Percentiles rank a stretch among this genome's conserved stretches.
Evolutionary conservation across 129 eudicot genomes (phyloP).

Genomic region (Flaveria ramosissima): DNA sequence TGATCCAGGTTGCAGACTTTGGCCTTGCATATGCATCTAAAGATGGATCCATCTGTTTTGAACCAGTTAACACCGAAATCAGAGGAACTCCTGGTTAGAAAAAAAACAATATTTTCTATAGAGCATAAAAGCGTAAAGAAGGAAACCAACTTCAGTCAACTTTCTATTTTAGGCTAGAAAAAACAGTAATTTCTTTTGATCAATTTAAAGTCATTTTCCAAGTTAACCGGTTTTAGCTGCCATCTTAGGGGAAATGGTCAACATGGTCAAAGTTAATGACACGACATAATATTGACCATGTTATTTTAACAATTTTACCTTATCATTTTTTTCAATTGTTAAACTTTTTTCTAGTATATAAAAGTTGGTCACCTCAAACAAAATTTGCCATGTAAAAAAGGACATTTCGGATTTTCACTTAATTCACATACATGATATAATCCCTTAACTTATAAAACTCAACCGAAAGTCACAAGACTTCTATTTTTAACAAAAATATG

Average conservation of each 20-base stretch:
- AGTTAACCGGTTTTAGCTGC: background rate
- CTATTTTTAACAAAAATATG: background rate
- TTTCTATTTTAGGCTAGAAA: background rate
- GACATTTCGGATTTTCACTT: background rate
- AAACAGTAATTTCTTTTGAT: background rate
- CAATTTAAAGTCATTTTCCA: background rate
- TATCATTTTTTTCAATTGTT: too few species aligned
- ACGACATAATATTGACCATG: background rate
- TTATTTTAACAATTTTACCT: background rate
- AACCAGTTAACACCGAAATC: slow-evolving; percentile 85
- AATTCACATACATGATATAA: background rate
- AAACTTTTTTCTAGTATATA: background rate
- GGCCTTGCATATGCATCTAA: slow-evolving; percentile 92
- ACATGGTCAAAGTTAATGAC: slow-evolving; percentile 5
- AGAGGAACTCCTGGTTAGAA: slow-evolving; percentile 94
- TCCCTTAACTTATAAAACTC: background rate
- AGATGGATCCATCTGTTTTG: slow-evolving; percentile 87
- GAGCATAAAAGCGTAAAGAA: background rate
- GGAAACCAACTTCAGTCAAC: background rate
- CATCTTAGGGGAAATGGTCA: background rate
- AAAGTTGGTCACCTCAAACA: background rate
- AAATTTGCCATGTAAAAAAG: background rate
- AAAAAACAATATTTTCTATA: background rate
- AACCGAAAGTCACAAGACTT: background rate
- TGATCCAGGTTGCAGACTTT: slow-evolving; percentile 90